Conservation (phyloP, 805 yeast species). For the Wickerhamiella alocasiicola region DNA sequence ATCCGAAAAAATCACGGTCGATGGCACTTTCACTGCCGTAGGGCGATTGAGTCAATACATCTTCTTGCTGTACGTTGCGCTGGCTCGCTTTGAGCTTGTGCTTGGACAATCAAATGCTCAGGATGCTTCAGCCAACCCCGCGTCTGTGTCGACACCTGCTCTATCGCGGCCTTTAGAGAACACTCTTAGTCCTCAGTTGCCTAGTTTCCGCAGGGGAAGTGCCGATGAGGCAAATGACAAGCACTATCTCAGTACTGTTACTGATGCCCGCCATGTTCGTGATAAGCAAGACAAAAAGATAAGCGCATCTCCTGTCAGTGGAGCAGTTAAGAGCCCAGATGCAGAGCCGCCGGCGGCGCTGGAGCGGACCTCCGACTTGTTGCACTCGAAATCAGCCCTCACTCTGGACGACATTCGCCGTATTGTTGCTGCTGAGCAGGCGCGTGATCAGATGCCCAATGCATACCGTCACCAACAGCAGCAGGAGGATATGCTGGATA, state of each 20-base stretch:
- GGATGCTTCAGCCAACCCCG: slow-evolving; percentile 12
- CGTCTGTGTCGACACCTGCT: slow-evolving; percentile 12
- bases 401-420: slow-evolving; percentile 94
- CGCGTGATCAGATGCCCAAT: slow-evolving; percentile 83
- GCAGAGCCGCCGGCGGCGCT: slow-evolving; percentile 24
- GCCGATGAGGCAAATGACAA: slow-evolving; percentile 7
- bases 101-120: slow-evolving; percentile 20
- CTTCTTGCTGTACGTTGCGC: slow-evolving; percentile 70
- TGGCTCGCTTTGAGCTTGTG: slow-evolving; percentile 47
- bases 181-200: slow-evolving; percentile 1
- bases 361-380: slow-evolving; percentile 54
- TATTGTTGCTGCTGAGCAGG: slow-evolving; percentile 94
- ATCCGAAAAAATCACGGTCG: slow-evolving; percentile 15
- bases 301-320: not conserved
- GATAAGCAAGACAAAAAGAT: slow-evolving; percentile 8
- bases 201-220: slow-evolving; percentile 7
- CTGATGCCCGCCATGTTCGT: slow-evolving; percentile 11
- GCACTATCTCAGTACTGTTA: slow-evolving; percentile 9
- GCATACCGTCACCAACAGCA: slow-evolving; percentile 64
- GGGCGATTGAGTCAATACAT: slow-evolving; percentile 62
- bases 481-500: slow-evolving; percentile 9
- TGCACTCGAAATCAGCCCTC: slow-evolving; percentile 69
- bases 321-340: not conserved
- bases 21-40: slow-evolving; percentile 40
- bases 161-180: slow-evolving; percentile 7